Percentiles rank a stretch among this genome's conserved stretches.
Conservation (phyloP, 2,329 filamentous ascomycete species). For the Colletotrichum sojae region DNA sequence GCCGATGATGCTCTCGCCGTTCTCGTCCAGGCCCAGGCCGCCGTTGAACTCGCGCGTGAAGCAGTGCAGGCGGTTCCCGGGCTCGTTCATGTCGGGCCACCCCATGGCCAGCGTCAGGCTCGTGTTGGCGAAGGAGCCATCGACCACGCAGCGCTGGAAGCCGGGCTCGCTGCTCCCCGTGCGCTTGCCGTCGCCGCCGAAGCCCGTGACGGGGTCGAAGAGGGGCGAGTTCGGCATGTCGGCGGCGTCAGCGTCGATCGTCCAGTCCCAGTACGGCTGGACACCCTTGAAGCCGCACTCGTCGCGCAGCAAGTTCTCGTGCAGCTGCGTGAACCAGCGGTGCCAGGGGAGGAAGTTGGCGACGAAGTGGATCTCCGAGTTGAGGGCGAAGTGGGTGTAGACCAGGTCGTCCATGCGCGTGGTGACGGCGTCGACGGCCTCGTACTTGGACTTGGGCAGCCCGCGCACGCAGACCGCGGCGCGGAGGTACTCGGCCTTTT, state of each 20-base stretch:
- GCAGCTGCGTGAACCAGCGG: slow-evolving; percentile 48
- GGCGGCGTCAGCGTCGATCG: slow-evolving; percentile 43
- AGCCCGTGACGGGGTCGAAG: slow-evolving; percentile 50
- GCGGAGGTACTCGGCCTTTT: slow-evolving; percentile 42
- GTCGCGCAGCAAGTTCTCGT: slow-evolving; percentile 48
- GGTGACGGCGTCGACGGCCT: slow-evolving; percentile 34
- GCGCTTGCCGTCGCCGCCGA: slow-evolving; percentile 47
- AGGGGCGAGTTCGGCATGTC: slow-evolving; percentile 45
- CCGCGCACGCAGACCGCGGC: slow-evolving; percentile 40
- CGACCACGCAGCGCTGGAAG: slow-evolving; percentile 43
- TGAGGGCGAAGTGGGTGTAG: slow-evolving; percentile 41
- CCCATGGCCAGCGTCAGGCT: slow-evolving; percentile 41
- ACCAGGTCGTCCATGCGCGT: slow-evolving; percentile 42
- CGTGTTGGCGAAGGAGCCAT: slow-evolving; percentile 44
- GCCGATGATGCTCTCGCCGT: slow-evolving; percentile 39
- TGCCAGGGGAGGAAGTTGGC: slow-evolving; percentile 54
- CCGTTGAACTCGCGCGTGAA: slow-evolving; percentile 43
- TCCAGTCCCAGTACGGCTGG: slow-evolving; percentile 53
- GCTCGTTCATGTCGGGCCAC: slow-evolving; percentile 40
- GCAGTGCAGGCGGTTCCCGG: slow-evolving; percentile 41
- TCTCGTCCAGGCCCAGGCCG: slow-evolving; percentile 30
- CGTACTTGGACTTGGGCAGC: slow-evolving; percentile 39
- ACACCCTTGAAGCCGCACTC: slow-evolving; percentile 50
- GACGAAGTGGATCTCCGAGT: slow-evolving; percentile 42
- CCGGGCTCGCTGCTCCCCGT: slow-evolving; percentile 38